Evolutionary conservation across 108 stramenopile species (phyloP).

Genomic region (Thalassiosira profunda): DNA sequence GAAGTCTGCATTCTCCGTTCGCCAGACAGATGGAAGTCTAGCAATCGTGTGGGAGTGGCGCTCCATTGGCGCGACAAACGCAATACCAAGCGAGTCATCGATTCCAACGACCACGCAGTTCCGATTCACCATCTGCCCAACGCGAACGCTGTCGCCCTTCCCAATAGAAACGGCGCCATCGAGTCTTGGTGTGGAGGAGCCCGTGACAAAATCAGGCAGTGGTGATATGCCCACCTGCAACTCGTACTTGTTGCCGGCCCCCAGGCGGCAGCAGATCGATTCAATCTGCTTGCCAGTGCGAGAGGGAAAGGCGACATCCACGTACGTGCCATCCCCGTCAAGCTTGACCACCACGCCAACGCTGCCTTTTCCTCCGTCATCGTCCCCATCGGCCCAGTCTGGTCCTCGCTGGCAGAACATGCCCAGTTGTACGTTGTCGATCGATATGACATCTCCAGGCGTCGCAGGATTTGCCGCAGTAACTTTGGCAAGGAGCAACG

Average conservation of each 20-base stretch:
- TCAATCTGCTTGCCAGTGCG: conserved; percentile 3
- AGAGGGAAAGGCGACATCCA: conserved; percentile 37
- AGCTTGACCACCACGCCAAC: conserved; percentile 42
- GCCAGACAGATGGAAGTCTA: conserved; percentile 10
- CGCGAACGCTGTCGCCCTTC: neutral
- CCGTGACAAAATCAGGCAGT: conserved; percentile 28
- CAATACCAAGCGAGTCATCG: conserved; percentile 6
- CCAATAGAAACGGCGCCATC: conserved; percentile 16
- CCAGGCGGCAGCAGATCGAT: conserved; percentile 38
- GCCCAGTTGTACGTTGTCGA: conserved; percentile 56
- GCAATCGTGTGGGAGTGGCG: neutral
- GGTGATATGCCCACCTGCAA: conserved; percentile 22
- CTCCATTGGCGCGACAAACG: conserved; percentile 33
- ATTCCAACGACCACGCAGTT: conserved; percentile 43
- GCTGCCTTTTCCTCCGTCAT: conserved; percentile 39
- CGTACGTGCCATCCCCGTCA: conserved; percentile 39
- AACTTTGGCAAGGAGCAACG: conserved; percentile 20
- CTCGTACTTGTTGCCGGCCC: conserved; percentile 37
- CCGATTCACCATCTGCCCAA: conserved; percentile 30
- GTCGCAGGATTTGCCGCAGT: conserved; percentile 28
- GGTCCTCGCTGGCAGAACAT: conserved; percentile 50
- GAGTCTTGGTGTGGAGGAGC: neutral
- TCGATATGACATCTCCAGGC: conserved; percentile 38
- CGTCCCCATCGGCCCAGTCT: conserved; percentile 40
- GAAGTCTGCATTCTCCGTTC: conserved; percentile 11